Percentiles rank a stretch among this genome's conserved stretches.
phyloP scores from a whole-genome alignment of 2,329 filamentous ascomycete genomes.

The Aspergillus arachidicola region DNA sequence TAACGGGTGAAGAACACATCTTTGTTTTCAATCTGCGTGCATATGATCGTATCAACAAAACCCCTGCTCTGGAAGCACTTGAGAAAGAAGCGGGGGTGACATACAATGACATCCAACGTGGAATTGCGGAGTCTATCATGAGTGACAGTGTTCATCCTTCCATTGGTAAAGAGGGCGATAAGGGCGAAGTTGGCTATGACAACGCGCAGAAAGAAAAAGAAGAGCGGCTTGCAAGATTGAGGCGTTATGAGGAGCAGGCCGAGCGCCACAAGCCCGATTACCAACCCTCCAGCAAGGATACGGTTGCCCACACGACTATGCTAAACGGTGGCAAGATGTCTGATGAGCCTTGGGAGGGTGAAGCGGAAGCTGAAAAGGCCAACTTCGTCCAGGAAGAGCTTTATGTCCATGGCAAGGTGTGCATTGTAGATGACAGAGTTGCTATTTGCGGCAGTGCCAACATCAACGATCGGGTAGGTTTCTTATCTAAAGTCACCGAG shows the following conservation, averaged over 20 bases:
- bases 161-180: conserved; percentile 49
- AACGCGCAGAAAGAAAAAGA: conserved; percentile 43
- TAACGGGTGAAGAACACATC: conserved; percentile 63
- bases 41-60: conserved; percentile 90
- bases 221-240: conserved; percentile 44
- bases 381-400: conserved; percentile 96
- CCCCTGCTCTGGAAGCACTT: conserved; percentile 69
- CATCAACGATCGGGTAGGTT: conserved; percentile 62
- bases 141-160: conserved; percentile 64
- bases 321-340: conserved; percentile 63
- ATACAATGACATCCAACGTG: conserved; percentile 84
- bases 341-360: conserved; percentile 76
- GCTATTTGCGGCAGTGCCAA: conserved; percentile 80
- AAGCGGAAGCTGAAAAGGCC: conserved; percentile 73
- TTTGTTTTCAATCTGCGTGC: conserved; percentile 93
- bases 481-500: not conserved
- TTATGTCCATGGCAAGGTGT: conserved; percentile 88
- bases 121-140: conserved; percentile 89
- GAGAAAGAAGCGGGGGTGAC: conserved; percentile 80
- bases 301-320: conserved; percentile 81
- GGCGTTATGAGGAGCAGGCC: conserved; percentile 23
- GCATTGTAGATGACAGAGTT: conserved; percentile 77
- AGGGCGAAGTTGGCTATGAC: conserved; percentile 42
- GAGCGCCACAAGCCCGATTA: conserved; percentile 22
- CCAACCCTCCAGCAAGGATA: conserved; percentile 49